Evolutionary conservation across 495 filamentous ascomycete genomes (phyloP), one percentile per base, ranked within the genome.

Genomic region (Rusavskia elegans): DNA sequence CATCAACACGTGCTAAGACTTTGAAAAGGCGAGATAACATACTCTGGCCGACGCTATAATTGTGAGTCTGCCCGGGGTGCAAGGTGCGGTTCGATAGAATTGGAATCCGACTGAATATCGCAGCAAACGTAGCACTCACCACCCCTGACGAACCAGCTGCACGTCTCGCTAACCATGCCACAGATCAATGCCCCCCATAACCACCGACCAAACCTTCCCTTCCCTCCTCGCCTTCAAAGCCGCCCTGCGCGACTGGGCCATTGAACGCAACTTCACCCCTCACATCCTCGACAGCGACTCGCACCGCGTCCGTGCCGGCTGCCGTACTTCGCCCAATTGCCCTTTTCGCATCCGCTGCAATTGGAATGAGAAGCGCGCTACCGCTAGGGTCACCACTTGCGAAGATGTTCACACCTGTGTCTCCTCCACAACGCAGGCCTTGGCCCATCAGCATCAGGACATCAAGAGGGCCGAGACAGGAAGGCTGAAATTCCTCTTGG

Each of bases 201-300:
- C 59, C 3, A 56, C 61, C 29, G 60, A 60, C 41, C 65, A 69
- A 50, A 62, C 63, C 36, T 69, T 69, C 50, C 56, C 65, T 2
- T 60, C 56, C 13, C 59, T 69, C 3, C 52, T 60, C 38, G 63
- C 57, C 27, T 69, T 69, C 55, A 69, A 69, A 45, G 60, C 67
- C 42, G 66, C 66, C 0, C 62, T 69, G 16, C 64, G 64, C 48
- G 56, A 61, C 13, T 69, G 66, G 66, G 66, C 66, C 42, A 67
- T 69, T 49, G 66, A 69, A 53, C 57, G 59, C 11, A 66, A 69
- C 48, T 69, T 66, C 58, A 66, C 66, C 49, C 66, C 66, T 9
- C 64, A 64, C 19, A 69, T 69, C 49, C 61, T 69, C 19, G 66
- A 69, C 50, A 61, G 59, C 21, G 66, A 69, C 49, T 66, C 63